A percentile compares a stretch with the other conserved stretches of the same genome.
Conservation (phyloP, 495 filamentous ascomycete genomes). For the Penicillium psychrofluorescens region DNA sequence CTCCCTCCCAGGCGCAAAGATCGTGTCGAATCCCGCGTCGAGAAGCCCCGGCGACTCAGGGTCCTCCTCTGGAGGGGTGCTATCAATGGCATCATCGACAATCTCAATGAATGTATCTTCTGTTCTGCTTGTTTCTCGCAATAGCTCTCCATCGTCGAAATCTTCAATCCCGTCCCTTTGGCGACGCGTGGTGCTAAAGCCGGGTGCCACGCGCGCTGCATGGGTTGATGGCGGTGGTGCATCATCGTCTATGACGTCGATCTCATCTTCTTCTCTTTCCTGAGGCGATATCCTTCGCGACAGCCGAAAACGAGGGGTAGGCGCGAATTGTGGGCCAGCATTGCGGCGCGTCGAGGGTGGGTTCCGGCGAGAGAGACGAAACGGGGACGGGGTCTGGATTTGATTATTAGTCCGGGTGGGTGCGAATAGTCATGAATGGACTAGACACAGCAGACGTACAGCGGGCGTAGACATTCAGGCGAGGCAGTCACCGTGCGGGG, state of each 20-base stretch:
- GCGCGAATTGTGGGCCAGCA: constrained; percentile 32
- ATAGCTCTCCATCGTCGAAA: constrained; percentile 15
- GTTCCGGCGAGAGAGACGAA: constrained; percentile 21
- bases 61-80: constrained; percentile 12
- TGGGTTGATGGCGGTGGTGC: constrained; percentile 9
- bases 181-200: constrained; percentile 6
- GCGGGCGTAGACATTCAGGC: constrained; percentile 12
- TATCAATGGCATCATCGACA: constrained; percentile 11
- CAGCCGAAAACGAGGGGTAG: constrained; percentile 34
- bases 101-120: neutral
- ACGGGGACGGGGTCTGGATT: constrained; percentile 25
- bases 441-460: neutral
- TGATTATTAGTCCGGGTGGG: too few relatives aligned
- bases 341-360: constrained; percentile 19
- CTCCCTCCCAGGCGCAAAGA: constrained; percentile 19
- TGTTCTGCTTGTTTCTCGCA: neutral
- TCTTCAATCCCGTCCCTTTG: constrained; percentile 33
- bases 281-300: constrained; percentile 15
- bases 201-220: constrained; percentile 2
- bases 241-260: constrained; percentile 19
- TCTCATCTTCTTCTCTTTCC: constrained; percentile 2
- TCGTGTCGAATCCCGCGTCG: constrained; percentile 22
- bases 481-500: too few relatives aligned
- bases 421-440: too few relatives aligned
- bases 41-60: constrained; percentile 3